These are phyloP conservation scores for Termitomyces titanicus DNA, from an alignment of 768 basidiomycete genomes.

Conservation along the genomic window DNA sequence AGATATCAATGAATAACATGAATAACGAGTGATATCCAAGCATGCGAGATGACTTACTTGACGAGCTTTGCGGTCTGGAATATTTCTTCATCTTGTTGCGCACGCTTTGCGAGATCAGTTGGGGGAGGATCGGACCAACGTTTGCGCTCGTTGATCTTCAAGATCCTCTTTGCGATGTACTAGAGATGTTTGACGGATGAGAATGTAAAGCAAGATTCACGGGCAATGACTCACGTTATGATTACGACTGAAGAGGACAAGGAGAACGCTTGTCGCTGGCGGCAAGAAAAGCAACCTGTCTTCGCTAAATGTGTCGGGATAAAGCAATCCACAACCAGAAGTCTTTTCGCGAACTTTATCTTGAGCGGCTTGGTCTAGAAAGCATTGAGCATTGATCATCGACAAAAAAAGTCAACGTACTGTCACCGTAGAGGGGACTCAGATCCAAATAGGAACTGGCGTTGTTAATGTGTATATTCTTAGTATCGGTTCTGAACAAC, in stretches of 20 bases:
- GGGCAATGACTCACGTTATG: conserved; percentile 42
- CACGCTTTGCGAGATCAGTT: conserved; percentile 19
- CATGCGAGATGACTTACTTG: conserved; percentile 32
- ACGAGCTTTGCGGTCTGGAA: conserved; percentile 53
- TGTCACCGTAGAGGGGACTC: conserved; percentile 50
- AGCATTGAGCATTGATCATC: background rate
- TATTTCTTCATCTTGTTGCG: conserved; percentile 50
- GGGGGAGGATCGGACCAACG: conserved; percentile 42
- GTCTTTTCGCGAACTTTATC: conserved; percentile 43
- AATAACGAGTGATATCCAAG: background rate
- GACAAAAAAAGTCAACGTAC: conserved; percentile 17
- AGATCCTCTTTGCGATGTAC: conserved; percentile 50
- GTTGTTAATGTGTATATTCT: conserved; percentile 44
- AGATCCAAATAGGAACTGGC: conserved; percentile 56
- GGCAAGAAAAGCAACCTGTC: conserved; percentile 50
- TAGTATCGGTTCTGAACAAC: conserved; percentile 45
- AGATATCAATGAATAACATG: too few species aligned
- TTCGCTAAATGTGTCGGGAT: conserved; percentile 52
- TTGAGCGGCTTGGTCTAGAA: conserved; percentile 29
- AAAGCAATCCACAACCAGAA: conserved; percentile 44
- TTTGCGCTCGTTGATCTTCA: conserved; percentile 52
- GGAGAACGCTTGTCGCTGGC: conserved; percentile 47
- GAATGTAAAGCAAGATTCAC: background rate
- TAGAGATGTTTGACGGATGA: conserved; percentile 12
- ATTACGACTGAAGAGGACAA: conserved; percentile 54